Base-by-base conservation (phyloP, 1,284 basidiomycete genomes). In the Peniophora sp. region DNA sequence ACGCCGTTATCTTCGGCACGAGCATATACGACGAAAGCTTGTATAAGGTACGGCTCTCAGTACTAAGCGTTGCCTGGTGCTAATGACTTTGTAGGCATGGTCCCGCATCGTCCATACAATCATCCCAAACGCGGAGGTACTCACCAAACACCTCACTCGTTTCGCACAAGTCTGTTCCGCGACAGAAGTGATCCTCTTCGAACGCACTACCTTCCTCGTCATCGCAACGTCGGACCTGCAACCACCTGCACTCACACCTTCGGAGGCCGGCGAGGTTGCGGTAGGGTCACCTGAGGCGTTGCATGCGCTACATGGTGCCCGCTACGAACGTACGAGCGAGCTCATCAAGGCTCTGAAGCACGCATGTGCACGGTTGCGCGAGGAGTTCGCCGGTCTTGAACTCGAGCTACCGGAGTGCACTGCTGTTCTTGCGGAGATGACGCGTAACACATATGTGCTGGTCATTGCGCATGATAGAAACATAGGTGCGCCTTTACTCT, bases 11-110 rank as follows among this genome's bases (percentile, higher is more conserved):
- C 8, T 95, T 95, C 61, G 91, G 90, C n/a, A 99, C 96, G 20
- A 95, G 90, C 61, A 99, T 99, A 57, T 97, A 95, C 72, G 95
- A 99, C 66, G 96, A 99, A 68, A 94, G 89, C 56, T 70, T 99
- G 45, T 99, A 99, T 74, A 92, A 90, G 77, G 95, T 89, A 63
- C 56, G 77, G 27, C 12, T 16, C 20, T 45, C 19, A 11, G 38
- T 45, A 14, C 48, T 39, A 50, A n/a, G n/a, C n/a, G n/a, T n/a
- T 47, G 50, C 27, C 12, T 41, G 49, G 45, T 47, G 35, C 50
- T 25, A 45, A 49, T 24, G 11, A 27, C 36, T 23, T 47, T 23
- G 17, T 45, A 97, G 91, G 96, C 97, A 10, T 99, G 96, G 97
- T 98, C 97, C 23, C 84, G 84, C 55, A 97, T 99, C 57, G 93